Evolutionary conservation across 163 green algal species (phyloP).

Genomic region (Volvox carteri): DNA sequence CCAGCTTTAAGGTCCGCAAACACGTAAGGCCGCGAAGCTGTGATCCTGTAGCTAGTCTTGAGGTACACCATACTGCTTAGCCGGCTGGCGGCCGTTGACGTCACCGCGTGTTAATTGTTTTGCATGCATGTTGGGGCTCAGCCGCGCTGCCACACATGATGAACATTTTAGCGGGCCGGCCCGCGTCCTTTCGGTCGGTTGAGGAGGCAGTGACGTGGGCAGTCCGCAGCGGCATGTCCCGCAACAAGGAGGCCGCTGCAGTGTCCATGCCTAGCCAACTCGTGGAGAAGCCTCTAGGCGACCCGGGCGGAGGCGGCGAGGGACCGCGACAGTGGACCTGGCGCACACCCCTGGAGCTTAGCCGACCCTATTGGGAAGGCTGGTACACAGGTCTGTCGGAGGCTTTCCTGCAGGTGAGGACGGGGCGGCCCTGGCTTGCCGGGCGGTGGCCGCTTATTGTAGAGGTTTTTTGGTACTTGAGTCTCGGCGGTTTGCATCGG

Average conservation of each 20-base stretch:
- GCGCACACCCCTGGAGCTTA: constrained; percentile 82
- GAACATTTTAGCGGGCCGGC: constrained; percentile 76
- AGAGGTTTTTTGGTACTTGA: no score
- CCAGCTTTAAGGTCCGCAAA: no score
- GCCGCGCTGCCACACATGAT: constrained; percentile 87
- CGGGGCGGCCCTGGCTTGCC: not conserved
- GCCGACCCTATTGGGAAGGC: constrained; percentile 85
- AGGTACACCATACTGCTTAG: no score
- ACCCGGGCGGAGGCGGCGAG: not conserved
- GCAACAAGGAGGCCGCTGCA: constrained; percentile 78
- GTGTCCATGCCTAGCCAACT: constrained; percentile 88
- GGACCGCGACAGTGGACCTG: constrained; percentile 68
- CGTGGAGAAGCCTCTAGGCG: not conserved
- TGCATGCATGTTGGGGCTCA: no score
- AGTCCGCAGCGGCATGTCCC: constrained; percentile 74
- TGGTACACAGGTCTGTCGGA: constrained; percentile 93
- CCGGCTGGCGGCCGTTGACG: no score
- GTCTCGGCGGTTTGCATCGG: no score
- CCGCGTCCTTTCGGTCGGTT: constrained; percentile 75
- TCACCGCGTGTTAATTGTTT: no score
- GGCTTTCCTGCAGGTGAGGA: constrained; percentile 79
- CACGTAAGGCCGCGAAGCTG: no score
- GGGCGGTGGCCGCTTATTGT: no score
- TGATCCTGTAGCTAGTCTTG: no score
- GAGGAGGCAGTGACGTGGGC: constrained; percentile 84